Evolutionary conservation across 768 basidiomycete genomes (phyloP).

Genomic region (Clathrus columnatus): DNA sequence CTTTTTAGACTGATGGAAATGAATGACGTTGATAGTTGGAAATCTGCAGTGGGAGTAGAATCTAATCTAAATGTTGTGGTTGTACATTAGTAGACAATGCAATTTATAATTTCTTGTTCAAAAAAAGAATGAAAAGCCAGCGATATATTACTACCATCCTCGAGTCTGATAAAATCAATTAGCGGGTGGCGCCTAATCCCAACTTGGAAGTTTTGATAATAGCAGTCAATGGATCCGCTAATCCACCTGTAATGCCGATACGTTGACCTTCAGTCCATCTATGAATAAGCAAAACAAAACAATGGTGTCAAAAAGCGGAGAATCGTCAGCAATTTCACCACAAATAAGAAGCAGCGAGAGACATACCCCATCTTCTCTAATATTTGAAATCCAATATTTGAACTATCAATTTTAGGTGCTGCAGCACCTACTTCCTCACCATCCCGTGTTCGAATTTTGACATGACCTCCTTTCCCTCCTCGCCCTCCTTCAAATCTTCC

Average conservation of each 20-base stretch:
- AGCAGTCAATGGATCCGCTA: conserved; percentile 71
- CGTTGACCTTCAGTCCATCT: conserved; percentile 70
- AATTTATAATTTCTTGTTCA: too few relatives aligned
- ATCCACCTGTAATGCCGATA: conserved; percentile 58
- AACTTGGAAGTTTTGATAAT: conserved; percentile 82
- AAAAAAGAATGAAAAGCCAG: too few relatives aligned
- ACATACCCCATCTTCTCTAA: conserved; percentile 71
- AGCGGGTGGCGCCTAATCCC: conserved; percentile 58
- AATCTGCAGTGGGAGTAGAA: too few relatives aligned
- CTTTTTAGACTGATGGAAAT: too few relatives aligned
- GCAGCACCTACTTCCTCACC: conserved; percentile 87
- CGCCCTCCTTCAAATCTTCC: conserved; percentile 25
- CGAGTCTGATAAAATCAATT: background rate
- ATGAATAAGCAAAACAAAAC: background rate
- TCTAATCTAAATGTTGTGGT: too few relatives aligned
- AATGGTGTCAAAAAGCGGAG: background rate
- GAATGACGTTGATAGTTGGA: too few relatives aligned
- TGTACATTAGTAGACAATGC: too few relatives aligned
- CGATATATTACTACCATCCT: too few relatives aligned
- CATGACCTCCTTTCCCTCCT: conserved; percentile 18
- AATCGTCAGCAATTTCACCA: background rate
- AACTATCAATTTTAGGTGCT: conserved; percentile 70
- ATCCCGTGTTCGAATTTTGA: conserved; percentile 44
- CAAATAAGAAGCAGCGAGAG: background rate
- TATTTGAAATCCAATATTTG: conserved; percentile 84